phyloP scores from a whole-genome alignment of 2,329 filamentous ascomycete species.

The Dactylella cylindrospora region DNA sequence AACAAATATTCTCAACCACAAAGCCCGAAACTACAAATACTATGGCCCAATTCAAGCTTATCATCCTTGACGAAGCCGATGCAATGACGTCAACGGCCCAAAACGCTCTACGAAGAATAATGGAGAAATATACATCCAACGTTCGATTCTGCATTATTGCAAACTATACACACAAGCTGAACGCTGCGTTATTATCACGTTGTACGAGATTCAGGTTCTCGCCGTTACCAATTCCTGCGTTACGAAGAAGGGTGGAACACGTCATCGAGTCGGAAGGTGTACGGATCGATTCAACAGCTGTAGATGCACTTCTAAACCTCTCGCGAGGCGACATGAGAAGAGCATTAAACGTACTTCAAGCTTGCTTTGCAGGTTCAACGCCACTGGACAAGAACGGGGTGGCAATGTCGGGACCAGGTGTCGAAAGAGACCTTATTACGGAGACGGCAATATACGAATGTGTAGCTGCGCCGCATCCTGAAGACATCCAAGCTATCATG shows the following conservation, averaged over 20 bases:
- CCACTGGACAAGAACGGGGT: constrained; percentile 59
- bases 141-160: constrained; percentile 98
- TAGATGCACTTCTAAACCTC: constrained; percentile 77
- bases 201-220: constrained; percentile 96
- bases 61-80: constrained; percentile 97
- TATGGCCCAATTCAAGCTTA: constrained; percentile 74
- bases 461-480: constrained; percentile 89
- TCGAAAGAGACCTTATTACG: constrained; percentile 81
- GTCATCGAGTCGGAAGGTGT: constrained; percentile 86
- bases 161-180: constrained; percentile 98
- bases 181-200: constrained; percentile 83
- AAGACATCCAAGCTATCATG: constrained; percentile 81
- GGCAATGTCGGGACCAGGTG: constrained; percentile 63
- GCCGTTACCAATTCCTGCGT: constrained; percentile 84
- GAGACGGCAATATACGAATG: constrained; percentile 94
- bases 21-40: constrained; percentile 54
- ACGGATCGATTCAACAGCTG: constrained; percentile 76
- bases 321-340: constrained; percentile 96
- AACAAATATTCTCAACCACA: constrained; percentile 80
- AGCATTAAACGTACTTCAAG: constrained; percentile 91
- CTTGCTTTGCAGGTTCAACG: constrained; percentile 80
- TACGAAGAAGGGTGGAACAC: constrained; percentile 79
- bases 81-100: constrained; percentile 99
- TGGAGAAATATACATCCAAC: constrained; percentile 99
- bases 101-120: constrained; percentile 93